Base-by-base conservation (phyloP, 495 filamentous ascomycete genomes). In the Talaromyces stipitatus region DNA sequence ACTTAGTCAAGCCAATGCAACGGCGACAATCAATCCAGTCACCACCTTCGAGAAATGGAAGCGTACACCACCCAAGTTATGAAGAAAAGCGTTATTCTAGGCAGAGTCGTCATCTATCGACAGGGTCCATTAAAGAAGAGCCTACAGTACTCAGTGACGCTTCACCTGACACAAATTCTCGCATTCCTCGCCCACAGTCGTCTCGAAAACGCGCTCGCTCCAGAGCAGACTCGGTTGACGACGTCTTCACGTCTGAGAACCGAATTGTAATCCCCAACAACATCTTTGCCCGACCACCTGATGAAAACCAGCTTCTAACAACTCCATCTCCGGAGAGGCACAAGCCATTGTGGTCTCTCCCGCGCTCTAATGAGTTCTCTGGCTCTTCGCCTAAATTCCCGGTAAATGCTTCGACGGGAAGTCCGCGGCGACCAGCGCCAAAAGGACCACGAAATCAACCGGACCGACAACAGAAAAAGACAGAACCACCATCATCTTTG, bases 381-480 rank as follows among this genome's bases (percentile, higher is more conserved):
- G 38, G 54, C 24, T 45, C 28, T 33, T 54, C 54, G 14, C 66
- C 68, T 6, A 51, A 47, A 3, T 29, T 51, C n/a, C 45, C 55
- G 5, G 22, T 45, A 20, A 57, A 57, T 20, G 55, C 45, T 16
- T 50, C 55, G 2, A 64, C 60, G 22, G 66, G 72, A 8, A 73
- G 72, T 23, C 73, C 72, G 16, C 70, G 72, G 7, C 67, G 69
- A 0, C 67, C 72, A 10, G 61, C 51, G 0, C 64, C 73, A 11
- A 74, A 72, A 53, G 73, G 74, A 0, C 74, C 72, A 5, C 72
- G 73, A 45, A 72, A 18, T 27, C 72, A 72, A 55, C 72, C 71
- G 1, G 58, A 46, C 1, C 60, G 50, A 32, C 50, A 61, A 43
- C 32, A 58, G 26, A 64, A 66, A 8, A 70, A 61, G 28, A 72